These are phyloP conservation scores for Gossypium ekmanianum DNA, from an alignment of 345 rosid species.

Conservation along the genomic window DNA sequence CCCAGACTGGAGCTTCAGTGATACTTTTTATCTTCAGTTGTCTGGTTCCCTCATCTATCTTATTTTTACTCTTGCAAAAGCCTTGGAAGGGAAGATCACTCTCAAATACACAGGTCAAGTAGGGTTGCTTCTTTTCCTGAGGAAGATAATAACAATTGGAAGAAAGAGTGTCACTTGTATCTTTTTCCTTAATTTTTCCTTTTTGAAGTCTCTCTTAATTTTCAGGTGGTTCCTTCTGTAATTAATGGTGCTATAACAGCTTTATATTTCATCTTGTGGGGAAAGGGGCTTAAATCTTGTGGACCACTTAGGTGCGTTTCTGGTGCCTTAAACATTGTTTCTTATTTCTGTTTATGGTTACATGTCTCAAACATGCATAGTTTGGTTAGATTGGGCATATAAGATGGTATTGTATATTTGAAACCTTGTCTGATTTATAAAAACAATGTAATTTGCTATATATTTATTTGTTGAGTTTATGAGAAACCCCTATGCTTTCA, in stretches of 20 bases:
- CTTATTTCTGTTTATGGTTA: not conserved
- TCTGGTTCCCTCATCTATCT: conserved; percentile 67
- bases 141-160: not conserved
- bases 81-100: conserved; percentile 98
- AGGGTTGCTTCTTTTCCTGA: not conserved
- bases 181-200: not conserved
- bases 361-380: not conserved
- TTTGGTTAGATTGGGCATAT: not conserved
- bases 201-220: conserved; percentile 23
- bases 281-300: conserved; percentile 84
- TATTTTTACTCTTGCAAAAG: conserved; percentile 73
- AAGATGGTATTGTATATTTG: not conserved
- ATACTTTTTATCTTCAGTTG: conserved; percentile 83
- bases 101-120: conserved; percentile 75
- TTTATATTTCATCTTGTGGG: conserved; percentile 90
- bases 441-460: not conserved
- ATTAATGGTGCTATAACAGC: conserved; percentile 92
- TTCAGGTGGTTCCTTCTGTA: conserved; percentile 87
- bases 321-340: conserved; percentile 11
- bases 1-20: conserved; percentile 80
- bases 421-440: not conserved
- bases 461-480: not conserved
- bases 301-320: conserved; percentile 82
- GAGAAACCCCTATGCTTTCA: not conserved
- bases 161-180: conserved; percentile 13